Percentiles rank a stretch among this genome's conserved stretches.
Evolutionary conservation across 1,139 yeast genomes (phyloP).

Genomic region (Blastobotrys arbuscula): DNA sequence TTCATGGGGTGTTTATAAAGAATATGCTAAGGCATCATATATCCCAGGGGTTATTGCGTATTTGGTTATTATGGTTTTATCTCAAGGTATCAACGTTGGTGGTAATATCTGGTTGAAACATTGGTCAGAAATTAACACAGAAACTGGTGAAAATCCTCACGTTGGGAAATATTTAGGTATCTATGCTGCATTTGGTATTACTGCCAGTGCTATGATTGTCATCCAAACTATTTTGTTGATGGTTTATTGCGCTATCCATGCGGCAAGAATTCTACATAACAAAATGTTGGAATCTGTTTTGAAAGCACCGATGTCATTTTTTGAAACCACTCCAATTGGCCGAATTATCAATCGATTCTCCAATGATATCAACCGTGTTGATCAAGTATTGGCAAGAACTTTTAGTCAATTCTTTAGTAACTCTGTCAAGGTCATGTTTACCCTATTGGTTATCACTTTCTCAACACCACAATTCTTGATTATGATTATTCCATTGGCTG

Average conservation of each 20-base stretch:
- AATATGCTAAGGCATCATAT: constrained; percentile 85
- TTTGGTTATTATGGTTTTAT: constrained; percentile 40
- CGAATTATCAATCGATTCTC: constrained; percentile 91
- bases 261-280: constrained; percentile 72
- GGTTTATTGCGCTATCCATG: constrained; percentile 80
- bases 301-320: constrained; percentile 94
- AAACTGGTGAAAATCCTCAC: constrained; percentile 63
- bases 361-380: constrained; percentile 87
- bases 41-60: constrained; percentile 59
- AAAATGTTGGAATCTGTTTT: constrained; percentile 74
- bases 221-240: constrained; percentile 67
- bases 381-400: constrained; percentile 78
- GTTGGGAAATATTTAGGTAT: constrained; percentile 65
- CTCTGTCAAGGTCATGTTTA: constrained; percentile 67
- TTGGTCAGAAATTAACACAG: constrained; percentile 90
- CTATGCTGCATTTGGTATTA: constrained; percentile 69
- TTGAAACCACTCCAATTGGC: constrained; percentile 96
- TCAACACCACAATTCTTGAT: constrained; percentile 86
- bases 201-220: constrained; percentile 56
- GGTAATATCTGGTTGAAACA: constrained; percentile 90
- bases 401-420: constrained; percentile 78
- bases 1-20: constrained; percentile 77
- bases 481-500: constrained; percentile 62
- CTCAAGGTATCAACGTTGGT: constrained; percentile 57
- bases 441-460: constrained; percentile 72